A percentile compares a stretch with the other conserved stretches of the same genome.
Conservation (phyloP, 768 basidiomycete species). For the Guyanaporus albipodus region DNA sequence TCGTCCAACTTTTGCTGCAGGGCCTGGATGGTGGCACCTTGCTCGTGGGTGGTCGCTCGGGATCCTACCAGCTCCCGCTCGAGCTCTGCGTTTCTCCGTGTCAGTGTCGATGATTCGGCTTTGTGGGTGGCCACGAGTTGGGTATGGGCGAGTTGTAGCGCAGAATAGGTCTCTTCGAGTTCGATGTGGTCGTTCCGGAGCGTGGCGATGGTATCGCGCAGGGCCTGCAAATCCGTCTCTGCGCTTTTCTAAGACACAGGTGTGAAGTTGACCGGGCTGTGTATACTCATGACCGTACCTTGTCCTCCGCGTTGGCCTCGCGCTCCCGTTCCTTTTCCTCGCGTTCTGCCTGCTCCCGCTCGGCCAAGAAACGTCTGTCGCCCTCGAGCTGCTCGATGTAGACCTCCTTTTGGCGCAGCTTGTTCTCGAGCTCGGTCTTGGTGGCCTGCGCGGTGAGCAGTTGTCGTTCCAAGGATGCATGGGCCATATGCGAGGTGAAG, state of each 20-base stretch:
- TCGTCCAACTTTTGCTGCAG: slow-evolving; percentile 51
- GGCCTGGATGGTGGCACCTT: slow-evolving; percentile 36
- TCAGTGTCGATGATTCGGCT: slow-evolving; percentile 46
- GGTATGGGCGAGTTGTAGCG: slow-evolving; percentile 43
- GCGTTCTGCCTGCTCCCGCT: slow-evolving; percentile 63
- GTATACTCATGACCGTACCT: slow-evolving; percentile 39
- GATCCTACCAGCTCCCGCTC: slow-evolving; percentile 45
- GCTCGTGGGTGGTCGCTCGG: slow-evolving; percentile 40
- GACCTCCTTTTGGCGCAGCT: slow-evolving; percentile 61
- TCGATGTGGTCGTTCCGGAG: slow-evolving; percentile 60
- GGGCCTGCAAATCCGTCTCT: slow-evolving; percentile 48
- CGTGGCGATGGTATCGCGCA: slow-evolving; percentile 45
- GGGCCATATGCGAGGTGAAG: slow-evolving; percentile 57
- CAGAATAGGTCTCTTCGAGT: slow-evolving; percentile 51
- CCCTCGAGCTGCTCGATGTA: slow-evolving; percentile 62
- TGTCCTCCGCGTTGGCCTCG: slow-evolving; percentile 48
- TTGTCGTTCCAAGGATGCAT: slow-evolving; percentile 65
- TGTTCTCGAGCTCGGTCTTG: slow-evolving; percentile 62
- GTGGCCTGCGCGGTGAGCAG: slow-evolving; percentile 57
- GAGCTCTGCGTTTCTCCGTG: slow-evolving; percentile 43
- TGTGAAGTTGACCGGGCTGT: slow-evolving; percentile 1
- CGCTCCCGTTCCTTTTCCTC: slow-evolving; percentile 63
- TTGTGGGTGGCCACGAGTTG: slow-evolving; percentile 51
- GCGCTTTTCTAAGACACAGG: slow-evolving; percentile 38
- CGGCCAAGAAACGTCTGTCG: slow-evolving; percentile 65